These are phyloP conservation scores for Rheum nobile DNA, from an alignment of 148 eudicot species.

Conservation along the genomic window DNA sequence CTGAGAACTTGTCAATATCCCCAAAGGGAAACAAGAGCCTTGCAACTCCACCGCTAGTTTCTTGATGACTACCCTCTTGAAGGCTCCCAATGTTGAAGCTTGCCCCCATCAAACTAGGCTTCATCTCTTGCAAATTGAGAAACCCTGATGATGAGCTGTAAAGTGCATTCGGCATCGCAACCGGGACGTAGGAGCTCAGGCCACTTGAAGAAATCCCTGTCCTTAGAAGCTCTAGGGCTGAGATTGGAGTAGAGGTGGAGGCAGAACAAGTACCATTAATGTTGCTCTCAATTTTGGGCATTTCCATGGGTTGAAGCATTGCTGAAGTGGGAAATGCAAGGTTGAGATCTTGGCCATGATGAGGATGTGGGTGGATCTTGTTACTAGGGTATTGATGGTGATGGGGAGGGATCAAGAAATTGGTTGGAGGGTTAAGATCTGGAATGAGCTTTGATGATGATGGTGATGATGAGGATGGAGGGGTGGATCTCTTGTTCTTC, in stretches of 20 bases:
- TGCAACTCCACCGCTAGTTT: conserved; percentile 14
- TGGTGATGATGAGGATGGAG: conserved; percentile 14
- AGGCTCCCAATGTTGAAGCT: conserved; percentile 8
- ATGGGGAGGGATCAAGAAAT: conserved; percentile 12
- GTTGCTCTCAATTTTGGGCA: conserved; percentile 26
- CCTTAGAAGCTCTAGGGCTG: conserved; percentile 53
- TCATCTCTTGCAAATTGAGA: conserved; percentile 46
- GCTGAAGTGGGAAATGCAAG: conserved; percentile 31
- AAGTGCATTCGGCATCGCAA: conserved; percentile 20
- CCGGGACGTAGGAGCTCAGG: conserved; percentile 26
- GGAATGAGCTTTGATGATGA: conserved; percentile 15
- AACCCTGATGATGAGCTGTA: conserved; percentile 33
- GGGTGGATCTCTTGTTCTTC: conserved; percentile 51
- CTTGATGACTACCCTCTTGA: conserved; percentile 12
- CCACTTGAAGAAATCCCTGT: conserved; percentile 39
- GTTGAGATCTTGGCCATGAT: conserved; percentile 50
- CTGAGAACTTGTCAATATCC: conserved; percentile 22
- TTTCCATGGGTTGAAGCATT: conserved; percentile 23
- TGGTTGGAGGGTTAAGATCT: conserved; percentile 39
- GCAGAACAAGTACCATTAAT: conserved; percentile 15
- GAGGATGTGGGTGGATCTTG: conserved; percentile 25
- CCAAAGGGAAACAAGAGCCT: conserved; percentile 55
- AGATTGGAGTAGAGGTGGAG: conserved; percentile 19
- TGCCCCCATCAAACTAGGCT: conserved; percentile 30
- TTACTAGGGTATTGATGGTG: conserved; percentile 40